Conservation (phyloP, 345 rosid genomes). For the Camelina laxa region DNA sequence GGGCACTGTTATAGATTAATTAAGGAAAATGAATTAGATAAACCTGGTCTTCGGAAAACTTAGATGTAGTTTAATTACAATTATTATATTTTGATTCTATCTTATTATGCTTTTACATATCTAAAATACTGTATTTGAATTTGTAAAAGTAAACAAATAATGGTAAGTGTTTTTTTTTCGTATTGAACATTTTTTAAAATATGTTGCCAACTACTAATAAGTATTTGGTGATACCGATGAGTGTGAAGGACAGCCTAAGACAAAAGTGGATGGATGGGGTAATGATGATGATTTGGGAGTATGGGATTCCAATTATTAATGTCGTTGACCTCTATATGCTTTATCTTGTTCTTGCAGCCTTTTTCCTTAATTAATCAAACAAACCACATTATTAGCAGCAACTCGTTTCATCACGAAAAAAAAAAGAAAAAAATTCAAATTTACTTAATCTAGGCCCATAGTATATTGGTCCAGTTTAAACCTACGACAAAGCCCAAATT, state of each 20-base stretch:
- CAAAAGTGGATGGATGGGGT: slow-evolving; percentile 16
- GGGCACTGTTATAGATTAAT: not conserved
- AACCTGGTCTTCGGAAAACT: not conserved
- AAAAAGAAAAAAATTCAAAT: no score
- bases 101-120: no score
- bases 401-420: not conserved
- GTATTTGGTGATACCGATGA: slow-evolving; percentile 19
- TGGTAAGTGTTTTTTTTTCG: no score
- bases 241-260: slow-evolving; percentile 26
- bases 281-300: slow-evolving; percentile 18
- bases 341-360: slow-evolving; percentile 12
- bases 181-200: no score
- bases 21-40: not conserved
- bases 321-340: slow-evolving; percentile 35
- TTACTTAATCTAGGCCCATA: no score
- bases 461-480: not conserved
- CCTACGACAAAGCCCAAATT: slow-evolving; percentile 4
- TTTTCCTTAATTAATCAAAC: not conserved
- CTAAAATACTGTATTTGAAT: no score
- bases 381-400: not conserved
- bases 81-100: no score
- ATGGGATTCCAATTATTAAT: slow-evolving; percentile 32
- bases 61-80: no score
- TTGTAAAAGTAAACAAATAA: no score
- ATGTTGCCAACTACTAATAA: slow-evolving; percentile 3